Base-by-base conservation (phyloP, 2,329 filamentous ascomycete species). In the Penicillium olsonii region DNA sequence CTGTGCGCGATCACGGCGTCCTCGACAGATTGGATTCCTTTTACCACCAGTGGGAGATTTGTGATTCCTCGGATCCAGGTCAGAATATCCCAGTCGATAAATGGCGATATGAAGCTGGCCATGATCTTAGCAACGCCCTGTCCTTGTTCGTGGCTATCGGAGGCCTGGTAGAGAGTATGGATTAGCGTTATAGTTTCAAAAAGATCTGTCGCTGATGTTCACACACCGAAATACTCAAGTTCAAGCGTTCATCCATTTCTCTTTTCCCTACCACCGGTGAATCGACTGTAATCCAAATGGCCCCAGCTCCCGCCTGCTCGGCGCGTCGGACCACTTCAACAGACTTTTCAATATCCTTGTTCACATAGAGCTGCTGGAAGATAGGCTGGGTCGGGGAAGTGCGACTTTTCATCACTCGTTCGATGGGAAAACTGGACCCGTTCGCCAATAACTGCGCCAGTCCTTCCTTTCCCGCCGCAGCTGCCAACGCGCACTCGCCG, bases 1-100 rank as follows among this genome's bases (percentile, higher is more conserved):
- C 71, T 49, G 10, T 74, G 68, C 0, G 79, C 79, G 15, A 75
- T 54, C 22, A 70, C 64, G 0, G 78, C 78, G 49, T 83, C 80
- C 14, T 77, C 74, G 1, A 75, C 72, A 37, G 74, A 74, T 46
- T 79, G 72, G 15, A 83, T 64, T 0, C 70, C 70, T 39, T 73
- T 73, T 14, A 73, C 60, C 5, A 71, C 69, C 1, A 72, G 52
- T 20, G 71, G 64, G 12, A 72, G 59, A 10, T 59, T 49, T n/a
- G 64, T 67, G 14, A 72, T 61, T 14, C 62, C 45, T 17, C 71
- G 66, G 2, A 83, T 67, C 78, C 78, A 67, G 1, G 47, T 42
- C 2, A 67, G 53, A 14, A 63, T 66, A 2, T 56, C 56, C 66
- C 65, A 68, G 44, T 66, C 62, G 10, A 67, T 61, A 2, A 54